A percentile compares a stretch with the other conserved stretches of the same genome.
These are phyloP conservation scores for Paramecium octaurelia DNA, from an alignment of 73 alveolate genomes.

Conservation along the genomic window DNA sequence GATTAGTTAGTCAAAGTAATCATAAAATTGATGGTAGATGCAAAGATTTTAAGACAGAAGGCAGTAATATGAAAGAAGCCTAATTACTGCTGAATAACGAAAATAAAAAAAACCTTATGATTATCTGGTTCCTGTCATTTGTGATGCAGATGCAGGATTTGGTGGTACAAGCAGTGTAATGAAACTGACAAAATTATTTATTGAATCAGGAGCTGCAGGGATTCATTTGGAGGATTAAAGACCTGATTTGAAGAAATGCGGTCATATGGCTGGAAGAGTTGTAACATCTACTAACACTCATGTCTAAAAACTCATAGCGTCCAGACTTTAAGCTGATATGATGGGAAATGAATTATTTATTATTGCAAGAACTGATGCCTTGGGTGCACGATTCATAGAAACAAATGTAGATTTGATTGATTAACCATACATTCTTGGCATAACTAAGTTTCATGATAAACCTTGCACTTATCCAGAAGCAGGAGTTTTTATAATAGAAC, in stretches of 20 bases:
- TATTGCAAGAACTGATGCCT: constrained; percentile 93
- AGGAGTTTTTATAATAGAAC: constrained; percentile 48
- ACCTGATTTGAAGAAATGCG: constrained; percentile 95
- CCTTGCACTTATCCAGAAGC: constrained; percentile 66
- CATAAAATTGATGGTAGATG: neutral
- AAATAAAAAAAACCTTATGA: constrained; percentile 65
- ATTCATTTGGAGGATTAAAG: constrained; percentile 93
- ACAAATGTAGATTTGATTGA: constrained; percentile 79
- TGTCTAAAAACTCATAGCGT: constrained; percentile 80
- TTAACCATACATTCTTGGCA: constrained; percentile 85
- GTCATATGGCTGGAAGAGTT: constrained; percentile 96
- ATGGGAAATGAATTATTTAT: constrained; percentile 85
- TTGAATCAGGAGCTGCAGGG: constrained; percentile 96
- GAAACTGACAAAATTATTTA: constrained; percentile 87
- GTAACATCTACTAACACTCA: constrained; percentile 85
- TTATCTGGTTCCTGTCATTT: constrained; percentile 86
- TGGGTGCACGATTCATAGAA: constrained; percentile 88
- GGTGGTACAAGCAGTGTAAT: constrained; percentile 92
- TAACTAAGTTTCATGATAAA: constrained; percentile 22
- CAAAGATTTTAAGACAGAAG: constrained; percentile 77
- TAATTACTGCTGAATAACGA: constrained; percentile 68
- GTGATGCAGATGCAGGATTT: constrained; percentile 96
- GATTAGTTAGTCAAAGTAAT: constrained; percentile 54
- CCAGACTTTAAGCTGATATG: constrained; percentile 89
- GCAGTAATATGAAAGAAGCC: constrained; percentile 68